phyloP scores from a whole-genome alignment of 2,329 filamentous ascomycete species.

The Penicillium capsulatum region DNA sequence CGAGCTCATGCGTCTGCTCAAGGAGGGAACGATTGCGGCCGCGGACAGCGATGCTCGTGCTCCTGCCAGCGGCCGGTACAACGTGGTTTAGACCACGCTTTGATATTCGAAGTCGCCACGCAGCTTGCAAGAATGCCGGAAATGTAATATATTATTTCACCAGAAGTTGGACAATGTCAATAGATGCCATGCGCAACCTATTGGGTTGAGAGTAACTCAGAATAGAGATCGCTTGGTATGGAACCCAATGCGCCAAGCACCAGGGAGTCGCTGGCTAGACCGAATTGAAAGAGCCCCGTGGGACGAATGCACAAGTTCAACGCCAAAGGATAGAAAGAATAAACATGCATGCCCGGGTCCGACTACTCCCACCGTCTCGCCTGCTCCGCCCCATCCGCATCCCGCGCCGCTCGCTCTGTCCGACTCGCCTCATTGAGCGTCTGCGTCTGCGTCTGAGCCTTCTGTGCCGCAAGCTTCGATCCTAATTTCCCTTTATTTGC shows the following conservation, averaged over 20 bases:
- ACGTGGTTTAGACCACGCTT: conserved; percentile 59
- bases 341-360: background rate
- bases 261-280: no score
- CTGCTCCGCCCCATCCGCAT: conserved; percentile 61
- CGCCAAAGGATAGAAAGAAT: background rate
- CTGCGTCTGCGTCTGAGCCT: conserved; percentile 65
- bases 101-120: no score
- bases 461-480: conserved; percentile 68
- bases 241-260: no score
- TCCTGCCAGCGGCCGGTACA: conserved; percentile 77
- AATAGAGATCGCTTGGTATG: no score
- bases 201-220: no score
- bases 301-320: background rate
- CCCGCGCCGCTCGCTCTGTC: conserved; percentile 61
- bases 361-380: conserved; percentile 56
- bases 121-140: no score
- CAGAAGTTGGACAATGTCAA: no score
- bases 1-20: conserved; percentile 80
- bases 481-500: conserved; percentile 62
- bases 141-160: conserved; percentile 13
- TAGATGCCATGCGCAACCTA: no score
- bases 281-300: no score
- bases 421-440: conserved; percentile 65
- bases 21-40: conserved; percentile 84
- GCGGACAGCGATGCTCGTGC: conserved; percentile 80